Conservation (phyloP, 179 eudicot species). For the Drosera spatulata region DNA sequence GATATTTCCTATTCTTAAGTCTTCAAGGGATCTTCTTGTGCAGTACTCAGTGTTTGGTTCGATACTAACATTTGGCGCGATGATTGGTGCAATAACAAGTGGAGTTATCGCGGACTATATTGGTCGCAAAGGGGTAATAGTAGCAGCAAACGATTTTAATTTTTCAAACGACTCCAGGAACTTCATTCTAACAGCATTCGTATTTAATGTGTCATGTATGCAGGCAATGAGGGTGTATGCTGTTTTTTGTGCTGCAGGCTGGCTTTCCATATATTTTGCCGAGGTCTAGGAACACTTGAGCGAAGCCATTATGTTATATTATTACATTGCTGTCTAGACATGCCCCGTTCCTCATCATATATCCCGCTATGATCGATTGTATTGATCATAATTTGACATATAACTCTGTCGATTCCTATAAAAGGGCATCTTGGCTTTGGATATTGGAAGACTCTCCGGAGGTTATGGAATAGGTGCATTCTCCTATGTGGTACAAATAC, state of each 20-base stretch:
- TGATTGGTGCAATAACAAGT: conserved; percentile 57
- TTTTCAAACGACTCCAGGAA: neutral
- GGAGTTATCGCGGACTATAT: conserved; percentile 39
- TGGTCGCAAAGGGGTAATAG: conserved; percentile 50
- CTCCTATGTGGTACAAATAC: conserved; percentile 69
- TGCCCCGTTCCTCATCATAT: too few species aligned
- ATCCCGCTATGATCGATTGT: too few species aligned
- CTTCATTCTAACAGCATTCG: neutral
- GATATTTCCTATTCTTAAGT: neutral
- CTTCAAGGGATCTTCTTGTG: neutral
- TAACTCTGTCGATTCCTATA: neutral
- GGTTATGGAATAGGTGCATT: conserved; percentile 95
- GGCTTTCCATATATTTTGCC: conserved; percentile 82
- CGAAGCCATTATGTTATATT: neutral
- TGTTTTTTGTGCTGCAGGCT: conserved; percentile 66
- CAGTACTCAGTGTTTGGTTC: conserved; percentile 57
- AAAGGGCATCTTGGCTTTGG: conserved; percentile 46
- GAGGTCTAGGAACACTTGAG: conserved; percentile 26
- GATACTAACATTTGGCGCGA: conserved; percentile 55
- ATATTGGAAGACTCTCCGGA: conserved; percentile 81
- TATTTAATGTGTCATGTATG: neutral
- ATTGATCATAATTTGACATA: too few species aligned
- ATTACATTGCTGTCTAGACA: too few species aligned
- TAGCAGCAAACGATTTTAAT: too few species aligned
- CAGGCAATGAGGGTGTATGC: conserved; percentile 83